Percentiles rank a stretch among this genome's conserved stretches.
Conservation (phyloP, 2,329 filamentous ascomycete genomes). For the Sporothrix pallida region DNA sequence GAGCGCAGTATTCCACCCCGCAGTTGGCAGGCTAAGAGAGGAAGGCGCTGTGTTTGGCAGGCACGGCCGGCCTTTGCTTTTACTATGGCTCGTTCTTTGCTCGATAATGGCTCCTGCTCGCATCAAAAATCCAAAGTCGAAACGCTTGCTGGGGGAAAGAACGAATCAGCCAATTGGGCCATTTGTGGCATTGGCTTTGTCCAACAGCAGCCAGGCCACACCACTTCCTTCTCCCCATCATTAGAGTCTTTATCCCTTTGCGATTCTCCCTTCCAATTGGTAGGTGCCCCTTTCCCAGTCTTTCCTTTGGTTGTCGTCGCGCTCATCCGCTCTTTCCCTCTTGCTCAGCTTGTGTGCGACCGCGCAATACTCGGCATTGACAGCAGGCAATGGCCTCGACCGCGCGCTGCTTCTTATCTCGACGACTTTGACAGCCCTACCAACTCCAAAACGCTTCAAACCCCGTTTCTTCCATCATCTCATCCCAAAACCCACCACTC, state of each 20-base stretch:
- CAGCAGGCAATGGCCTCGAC: neutral
- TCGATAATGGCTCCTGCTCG: neutral
- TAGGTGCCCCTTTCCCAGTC: neutral
- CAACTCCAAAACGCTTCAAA: neutral
- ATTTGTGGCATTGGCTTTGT: constrained; percentile 21
- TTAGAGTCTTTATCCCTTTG: neutral
- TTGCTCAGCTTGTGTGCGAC: neutral
- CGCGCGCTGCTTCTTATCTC: neutral
- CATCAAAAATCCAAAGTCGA: neutral
- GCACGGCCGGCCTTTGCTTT: neutral
- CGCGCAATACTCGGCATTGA: constrained; percentile 23
- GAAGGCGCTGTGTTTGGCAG: neutral
- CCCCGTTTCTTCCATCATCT: neutral
- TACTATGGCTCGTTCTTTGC: neutral
- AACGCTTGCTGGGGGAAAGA: neutral
- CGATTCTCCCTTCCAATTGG: constrained; percentile 9
- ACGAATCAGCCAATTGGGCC: constrained; percentile 11
- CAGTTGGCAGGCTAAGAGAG: constrained; percentile 4
- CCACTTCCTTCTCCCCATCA: neutral
- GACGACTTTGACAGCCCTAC: constrained; percentile 11
- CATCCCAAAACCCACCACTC: constrained; percentile 13
- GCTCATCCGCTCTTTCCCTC: neutral
- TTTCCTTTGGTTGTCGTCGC: neutral
- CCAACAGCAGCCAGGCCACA: neutral
- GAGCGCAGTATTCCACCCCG: constrained; percentile 10